Conservation (phyloP, 176 grass and related monocot species). For the Lolium rigidum region DNA sequence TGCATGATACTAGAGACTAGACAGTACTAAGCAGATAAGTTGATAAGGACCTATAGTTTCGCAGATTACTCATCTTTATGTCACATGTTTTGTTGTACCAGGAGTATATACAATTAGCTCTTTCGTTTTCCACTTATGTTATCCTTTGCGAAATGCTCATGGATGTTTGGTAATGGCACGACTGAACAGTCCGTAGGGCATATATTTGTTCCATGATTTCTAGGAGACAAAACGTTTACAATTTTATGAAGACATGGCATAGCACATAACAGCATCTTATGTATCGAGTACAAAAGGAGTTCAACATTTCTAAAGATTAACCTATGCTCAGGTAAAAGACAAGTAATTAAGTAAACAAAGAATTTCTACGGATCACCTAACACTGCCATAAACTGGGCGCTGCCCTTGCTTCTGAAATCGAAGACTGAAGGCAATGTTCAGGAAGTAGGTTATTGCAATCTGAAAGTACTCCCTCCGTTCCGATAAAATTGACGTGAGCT, state of each 20-base stretch:
- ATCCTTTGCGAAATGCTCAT: background rate
- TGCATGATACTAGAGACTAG: conserved; percentile 26
- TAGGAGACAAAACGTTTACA: background rate
- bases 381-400: background rate
- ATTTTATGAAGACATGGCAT: background rate
- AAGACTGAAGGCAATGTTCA: background rate
- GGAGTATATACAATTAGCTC: background rate
- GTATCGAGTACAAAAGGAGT: background rate
- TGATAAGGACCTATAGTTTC: background rate
- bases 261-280: conserved; percentile 23
- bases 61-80: background rate
- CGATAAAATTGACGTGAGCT: too few relatives aligned
- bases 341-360: conserved; percentile 35
- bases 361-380: conserved; percentile 2
- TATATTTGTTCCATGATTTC: background rate
- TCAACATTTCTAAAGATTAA: conserved; percentile 23
- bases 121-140: background rate
- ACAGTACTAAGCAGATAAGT: conserved; percentile 3
- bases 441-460: background rate
- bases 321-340: conserved; percentile 5
- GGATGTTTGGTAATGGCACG: background rate
- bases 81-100: background rate
- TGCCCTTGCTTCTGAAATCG: background rate
- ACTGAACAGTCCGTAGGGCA: background rate
- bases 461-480: background rate